Evolutionary conservation across 768 basidiomycete species (phyloP), one percentile per base, ranked within the genome.

Genomic region (Pleurotus eryngii): DNA sequence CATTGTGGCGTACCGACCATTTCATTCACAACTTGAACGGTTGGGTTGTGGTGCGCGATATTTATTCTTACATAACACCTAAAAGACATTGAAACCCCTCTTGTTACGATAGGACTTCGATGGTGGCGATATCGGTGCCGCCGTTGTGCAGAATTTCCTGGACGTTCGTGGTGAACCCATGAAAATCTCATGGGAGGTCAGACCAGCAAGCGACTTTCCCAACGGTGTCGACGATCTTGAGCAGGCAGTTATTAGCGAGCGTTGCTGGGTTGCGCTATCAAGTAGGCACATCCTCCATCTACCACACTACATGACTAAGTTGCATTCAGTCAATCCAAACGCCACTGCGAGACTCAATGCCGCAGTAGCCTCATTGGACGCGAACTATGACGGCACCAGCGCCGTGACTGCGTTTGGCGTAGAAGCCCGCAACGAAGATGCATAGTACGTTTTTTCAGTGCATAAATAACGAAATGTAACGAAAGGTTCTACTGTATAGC

Each of bases 401-500:
- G 82, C 81, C 1, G 72, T 87, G 0, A 84, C 78, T 0, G 75
- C 77, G 14, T 79, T 77, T 59, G 72, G 66, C 0, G 72, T 71
- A 0, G 76, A 78, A 58, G 85, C 80, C 18, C 74, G 85, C 24
- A 86, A 79, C 49, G 85, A 85, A 60, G 81, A 80, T 59, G 78
- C 76, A 17, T 87, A 74, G 86, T 88, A 65, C 67, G 83, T 67
- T 17, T 35, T 0, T 11, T 9, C 30, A 35, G 30, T 35, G 8
- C 11, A 11, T 35, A 35, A 35, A 9, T 9, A 4, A 35, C 30
- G 9, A 35, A 9, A 35, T 35, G 30, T 35, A 35, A 35, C 8
- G 30, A 35, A 11, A 35, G 30, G 30, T 35, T 17, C 20, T 57
- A n/a, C 24, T 30, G n/a, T 27, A 40, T 39, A 75, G 76, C 60